phyloP scores from a whole-genome alignment of 129 eudicot genomes.

The Gnaphalium uliginosum region DNA sequence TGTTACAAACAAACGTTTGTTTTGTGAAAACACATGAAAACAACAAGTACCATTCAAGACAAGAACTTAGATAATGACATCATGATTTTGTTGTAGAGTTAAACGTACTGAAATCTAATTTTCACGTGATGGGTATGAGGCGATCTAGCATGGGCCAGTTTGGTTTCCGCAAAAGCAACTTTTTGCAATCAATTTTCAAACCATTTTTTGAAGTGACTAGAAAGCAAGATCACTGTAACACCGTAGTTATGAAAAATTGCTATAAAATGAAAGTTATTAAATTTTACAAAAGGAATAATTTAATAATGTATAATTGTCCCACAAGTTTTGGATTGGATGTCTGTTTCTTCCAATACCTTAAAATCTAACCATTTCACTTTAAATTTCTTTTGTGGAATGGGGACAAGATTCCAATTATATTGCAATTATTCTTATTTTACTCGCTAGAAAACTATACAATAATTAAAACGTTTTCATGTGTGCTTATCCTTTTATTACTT shows the following conservation, averaged over 20 bases:
- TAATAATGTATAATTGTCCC: not conserved
- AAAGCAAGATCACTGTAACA: not conserved
- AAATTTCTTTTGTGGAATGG: not conserved
- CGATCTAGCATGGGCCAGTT: too few species aligned
- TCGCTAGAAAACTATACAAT: constrained; percentile 2
- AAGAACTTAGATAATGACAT: too few species aligned
- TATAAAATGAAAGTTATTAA: not conserved
- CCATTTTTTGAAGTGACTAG: not conserved
- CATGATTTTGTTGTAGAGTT: too few species aligned
- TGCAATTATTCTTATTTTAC: constrained; percentile 9
- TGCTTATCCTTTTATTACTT: constrained; percentile 17
- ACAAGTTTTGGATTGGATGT: not conserved
- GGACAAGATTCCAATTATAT: not conserved
- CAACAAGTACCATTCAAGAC: too few species aligned
- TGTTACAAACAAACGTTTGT: not conserved
- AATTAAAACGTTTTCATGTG: constrained; percentile 5
- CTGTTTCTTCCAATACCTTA: not conserved
- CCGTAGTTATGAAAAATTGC: too few species aligned
- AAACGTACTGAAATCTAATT: too few species aligned
- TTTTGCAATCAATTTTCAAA: not conserved
- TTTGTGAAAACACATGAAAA: not conserved
- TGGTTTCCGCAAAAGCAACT: not conserved
- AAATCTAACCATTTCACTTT: not conserved
- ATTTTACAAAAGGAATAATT: not conserved
- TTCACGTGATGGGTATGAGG: too few species aligned